Evolutionary conservation across 495 filamentous ascomycete genomes (phyloP).

Genomic region (Penicillium paxilli): DNA sequence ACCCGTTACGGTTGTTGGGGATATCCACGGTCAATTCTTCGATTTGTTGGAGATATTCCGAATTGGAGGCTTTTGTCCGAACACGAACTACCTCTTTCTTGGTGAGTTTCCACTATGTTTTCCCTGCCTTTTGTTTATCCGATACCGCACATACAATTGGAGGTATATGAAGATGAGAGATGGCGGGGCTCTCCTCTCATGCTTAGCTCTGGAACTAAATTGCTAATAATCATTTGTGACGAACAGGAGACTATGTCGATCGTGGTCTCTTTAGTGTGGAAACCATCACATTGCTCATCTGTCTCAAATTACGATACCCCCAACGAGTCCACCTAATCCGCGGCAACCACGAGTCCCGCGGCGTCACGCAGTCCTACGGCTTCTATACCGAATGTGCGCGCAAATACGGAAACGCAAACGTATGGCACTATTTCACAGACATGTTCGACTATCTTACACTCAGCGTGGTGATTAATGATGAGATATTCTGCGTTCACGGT

Average conservation of each 20-base stretch:
- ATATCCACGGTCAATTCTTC: conserved; percentile 98
- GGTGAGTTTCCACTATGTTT: conserved; percentile 64
- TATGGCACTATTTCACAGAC: conserved; percentile 99
- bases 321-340: conserved; percentile 89
- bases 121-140: too few relatives aligned
- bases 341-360: conserved; percentile 95
- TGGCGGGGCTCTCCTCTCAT: not conserved
- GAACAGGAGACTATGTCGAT: conserved; percentile 90
- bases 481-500: conserved; percentile 98
- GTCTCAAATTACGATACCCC: conserved; percentile 91
- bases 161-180: not conserved
- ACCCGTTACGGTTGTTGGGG: conserved; percentile 96
- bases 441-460: conserved; percentile 99
- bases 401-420: conserved; percentile 96
- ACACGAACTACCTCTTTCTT: conserved; percentile 97
- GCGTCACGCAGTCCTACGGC: conserved; percentile 97
- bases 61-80: conserved; percentile 93
- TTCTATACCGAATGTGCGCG: conserved; percentile 98
- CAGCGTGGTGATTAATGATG: conserved; percentile 95
- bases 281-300: conserved; percentile 93
- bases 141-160: not conserved
- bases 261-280: conserved; percentile 96
- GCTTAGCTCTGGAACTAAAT: not conserved
- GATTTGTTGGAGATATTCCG: conserved; percentile 99
- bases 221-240: not conserved